phyloP scores from a whole-genome alignment of 805 yeast species.

The Candida andamanensis region DNA sequence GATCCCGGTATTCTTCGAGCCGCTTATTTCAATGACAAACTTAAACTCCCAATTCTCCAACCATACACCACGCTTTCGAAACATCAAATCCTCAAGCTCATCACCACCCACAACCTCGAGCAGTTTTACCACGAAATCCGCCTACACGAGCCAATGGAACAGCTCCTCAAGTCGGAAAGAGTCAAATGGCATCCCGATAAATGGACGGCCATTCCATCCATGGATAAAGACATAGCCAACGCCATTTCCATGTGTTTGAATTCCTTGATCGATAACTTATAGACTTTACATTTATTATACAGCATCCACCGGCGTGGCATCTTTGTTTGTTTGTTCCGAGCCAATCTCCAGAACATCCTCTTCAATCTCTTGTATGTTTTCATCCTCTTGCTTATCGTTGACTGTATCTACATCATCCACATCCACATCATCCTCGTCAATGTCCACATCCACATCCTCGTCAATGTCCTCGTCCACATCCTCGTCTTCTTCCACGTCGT shows the following conservation, averaged over 20 bases:
- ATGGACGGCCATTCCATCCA: conserved; percentile 32
- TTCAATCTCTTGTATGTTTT: conserved; percentile 8
- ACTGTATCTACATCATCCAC: conserved; percentile 37
- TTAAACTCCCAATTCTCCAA: conserved; percentile 10
- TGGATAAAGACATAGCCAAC: conserved; percentile 25
- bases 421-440: conserved; percentile 28
- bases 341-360: conserved; percentile 14
- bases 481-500: conserved; percentile 43
- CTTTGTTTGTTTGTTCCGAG: conserved; percentile 1
- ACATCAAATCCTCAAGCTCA: conserved; percentile 10
- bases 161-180: conserved; percentile 43
- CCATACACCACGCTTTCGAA: conserved; percentile 7
- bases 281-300: conserved; percentile 5
- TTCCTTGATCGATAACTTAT: conserved; percentile 17
- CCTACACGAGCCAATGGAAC: conserved; percentile 12
- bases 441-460: conserved; percentile 32
- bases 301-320: conserved; percentile 5
- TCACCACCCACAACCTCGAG: conserved; percentile 18
- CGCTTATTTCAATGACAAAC: conserved; percentile 4
- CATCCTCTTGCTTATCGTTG: conserved; percentile 30
- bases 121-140: conserved; percentile 23
- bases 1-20: conserved; percentile 1
- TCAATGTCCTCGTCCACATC: conserved; percentile 35
- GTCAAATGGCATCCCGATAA: conserved; percentile 71
- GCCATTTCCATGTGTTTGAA: conserved; percentile 29